These are phyloP conservation scores for Conringia planisiliqua DNA, from an alignment of 345 rosid genomes.

Conservation along the genomic window DNA sequence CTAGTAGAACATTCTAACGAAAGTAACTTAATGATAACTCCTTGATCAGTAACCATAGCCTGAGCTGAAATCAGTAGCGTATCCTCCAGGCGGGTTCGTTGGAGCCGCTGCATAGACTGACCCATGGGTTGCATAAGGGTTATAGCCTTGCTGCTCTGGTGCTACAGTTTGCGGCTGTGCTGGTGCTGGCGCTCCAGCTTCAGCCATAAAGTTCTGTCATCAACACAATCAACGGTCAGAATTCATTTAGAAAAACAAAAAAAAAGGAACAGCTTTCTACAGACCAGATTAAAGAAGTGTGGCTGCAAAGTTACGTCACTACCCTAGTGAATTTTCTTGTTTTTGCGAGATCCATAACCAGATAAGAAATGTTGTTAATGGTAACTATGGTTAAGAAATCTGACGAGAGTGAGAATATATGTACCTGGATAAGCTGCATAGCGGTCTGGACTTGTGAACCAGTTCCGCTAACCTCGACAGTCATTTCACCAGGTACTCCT, in stretches of 20 bases:
- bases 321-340: neutral
- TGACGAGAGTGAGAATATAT: neutral
- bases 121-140: slow-evolving; percentile 76
- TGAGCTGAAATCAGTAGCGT: slow-evolving; percentile 65
- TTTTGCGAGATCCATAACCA: neutral
- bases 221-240: neutral
- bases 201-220: slow-evolving; percentile 96
- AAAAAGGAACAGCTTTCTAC: neutral
- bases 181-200: slow-evolving; percentile 70
- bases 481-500: slow-evolving; percentile 98
- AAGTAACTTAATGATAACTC: neutral
- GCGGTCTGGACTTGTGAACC: slow-evolving; percentile 97
- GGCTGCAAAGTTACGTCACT: neutral
- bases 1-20: slow-evolving; percentile 21
- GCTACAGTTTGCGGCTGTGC: slow-evolving; percentile 49
- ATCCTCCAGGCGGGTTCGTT: slow-evolving; percentile 76
- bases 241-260: neutral
- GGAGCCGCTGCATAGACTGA: slow-evolving; percentile 80
- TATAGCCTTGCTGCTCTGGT: slow-evolving; percentile 73
- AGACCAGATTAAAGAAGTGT: neutral
- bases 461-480: slow-evolving; percentile 96
- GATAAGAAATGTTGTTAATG: neutral
- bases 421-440: slow-evolving; percentile 91
- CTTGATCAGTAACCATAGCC: slow-evolving; percentile 62
- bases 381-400: neutral